Evolutionary conservation across 306 rosid species (phyloP), one percentile per base, ranked within the genome.

Genomic region (Geum urbanum): DNA sequence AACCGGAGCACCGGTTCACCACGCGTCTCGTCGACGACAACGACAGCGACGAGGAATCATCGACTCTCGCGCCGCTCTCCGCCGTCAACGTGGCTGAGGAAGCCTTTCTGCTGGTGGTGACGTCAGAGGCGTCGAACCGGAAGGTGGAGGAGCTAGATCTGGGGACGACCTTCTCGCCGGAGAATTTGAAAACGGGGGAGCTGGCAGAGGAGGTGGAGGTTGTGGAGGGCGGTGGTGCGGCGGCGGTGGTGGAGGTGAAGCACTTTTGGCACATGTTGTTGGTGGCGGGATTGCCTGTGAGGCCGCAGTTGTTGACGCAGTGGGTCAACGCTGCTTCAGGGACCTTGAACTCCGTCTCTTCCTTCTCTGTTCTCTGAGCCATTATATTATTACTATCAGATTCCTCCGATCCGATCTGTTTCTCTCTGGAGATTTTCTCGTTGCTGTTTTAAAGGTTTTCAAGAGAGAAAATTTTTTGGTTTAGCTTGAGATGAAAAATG

Each of bases 191-290:
- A 39, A 67, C 70, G 41, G 68, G 63, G 15, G 73, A 7, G 18
- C 76, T 3, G 9, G 72, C 1, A 6, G 86, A 40, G 13, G 89
- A 32, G 6, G 86, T 45, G 13, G 89, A 32, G 35, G 71, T 43
- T 3, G 78, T 12, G 1, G 71, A 47, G 0, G 64, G 12, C 7
- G 64, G 15, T 5, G 64, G 7, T 2, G 83, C 2, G 4, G 82
- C 16, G 15, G 66, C 18, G 15, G 73, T 5, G 18, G 78, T 3
- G 9, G 89, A 86, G 77, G 62, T 67, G 79, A 90, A 92, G 82
- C 98, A 92, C 5, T 88, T 90, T 82, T 88, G 96, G 71, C 97
- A 92, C 97, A 92, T 88, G 67, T 90, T 92, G 71, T 88, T 92
- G 22, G 89, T 88, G 47, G 97, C 81, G 0, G 97, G 87, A 73